Evolutionary conservation across 176 grass and related monocot genomes (phyloP).

Genomic region (Phoenix roebelenii): DNA sequence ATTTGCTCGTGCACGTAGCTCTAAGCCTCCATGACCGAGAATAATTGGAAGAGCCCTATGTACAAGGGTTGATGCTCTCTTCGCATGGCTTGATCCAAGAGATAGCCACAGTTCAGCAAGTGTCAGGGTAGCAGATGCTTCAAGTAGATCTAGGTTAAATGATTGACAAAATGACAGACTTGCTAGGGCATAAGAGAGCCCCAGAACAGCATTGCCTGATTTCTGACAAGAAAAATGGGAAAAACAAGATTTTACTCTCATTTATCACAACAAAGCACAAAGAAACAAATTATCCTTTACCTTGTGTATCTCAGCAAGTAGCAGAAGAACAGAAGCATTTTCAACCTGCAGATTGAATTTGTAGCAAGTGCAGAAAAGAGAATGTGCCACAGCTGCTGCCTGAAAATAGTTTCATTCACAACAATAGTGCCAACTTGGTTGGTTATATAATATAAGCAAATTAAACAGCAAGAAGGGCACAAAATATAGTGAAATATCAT

Average conservation of each 20-base stretch:
- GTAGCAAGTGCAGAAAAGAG: conserved; percentile 87
- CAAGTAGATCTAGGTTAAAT: conserved; percentile 88
- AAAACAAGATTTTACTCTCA: neutral
- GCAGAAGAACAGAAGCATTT: conserved; percentile 88
- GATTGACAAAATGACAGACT: conserved; percentile 88
- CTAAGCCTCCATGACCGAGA: conserved; percentile 77
- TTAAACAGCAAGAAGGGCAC: too few species aligned
- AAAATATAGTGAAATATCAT: too few species aligned
- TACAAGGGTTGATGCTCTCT: conserved; percentile 53
- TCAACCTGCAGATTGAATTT: conserved; percentile 94
- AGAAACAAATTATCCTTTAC: conserved; percentile 29
- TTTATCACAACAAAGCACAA: neutral
- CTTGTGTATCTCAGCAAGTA: conserved; percentile 92
- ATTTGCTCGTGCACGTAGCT: conserved; percentile 67
- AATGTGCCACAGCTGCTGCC: conserved; percentile 74
- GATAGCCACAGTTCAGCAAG: conserved; percentile 77
- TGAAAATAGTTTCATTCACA: conserved; percentile 11
- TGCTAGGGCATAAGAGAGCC: conserved; percentile 71
- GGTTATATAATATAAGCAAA: too few species aligned
- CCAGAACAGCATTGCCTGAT: conserved; percentile 66
- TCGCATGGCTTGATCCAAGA: conserved; percentile 70
- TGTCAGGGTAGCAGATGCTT: conserved; percentile 70
- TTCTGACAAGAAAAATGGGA: conserved; percentile 31
- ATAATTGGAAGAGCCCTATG: conserved; percentile 71
- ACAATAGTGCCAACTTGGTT: too few species aligned